A percentile compares a stretch with the other conserved stretches of the same genome.
These are phyloP conservation scores for Rhodotorula sp. DNA, from an alignment of 1,284 basidiomycete genomes.

Conservation along the genomic window DNA sequence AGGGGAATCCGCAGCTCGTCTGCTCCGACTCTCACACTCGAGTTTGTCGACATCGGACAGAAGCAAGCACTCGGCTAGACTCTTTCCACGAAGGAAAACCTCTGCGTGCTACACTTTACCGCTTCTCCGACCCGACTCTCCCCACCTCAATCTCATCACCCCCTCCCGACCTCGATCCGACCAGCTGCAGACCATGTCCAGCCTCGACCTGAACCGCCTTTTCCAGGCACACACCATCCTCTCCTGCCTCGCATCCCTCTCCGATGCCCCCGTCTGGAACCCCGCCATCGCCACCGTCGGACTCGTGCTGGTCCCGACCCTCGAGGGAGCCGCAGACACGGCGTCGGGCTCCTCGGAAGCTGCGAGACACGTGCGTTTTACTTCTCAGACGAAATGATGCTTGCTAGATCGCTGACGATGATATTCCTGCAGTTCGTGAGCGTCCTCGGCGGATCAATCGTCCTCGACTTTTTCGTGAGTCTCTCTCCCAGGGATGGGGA, in stretches of 20 bases:
- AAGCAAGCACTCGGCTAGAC: no score
- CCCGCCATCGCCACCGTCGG: constrained; percentile 35
- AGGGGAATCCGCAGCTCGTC: no score
- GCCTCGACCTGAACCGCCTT: constrained; percentile 10
- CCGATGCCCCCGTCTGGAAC: constrained; percentile 28
- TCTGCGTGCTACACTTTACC: no score
- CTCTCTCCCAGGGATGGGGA: background rate
- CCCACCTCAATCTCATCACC: constrained; percentile 14
- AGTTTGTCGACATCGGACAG: no score
- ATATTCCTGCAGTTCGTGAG: constrained; percentile 9
- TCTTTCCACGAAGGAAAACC: no score
- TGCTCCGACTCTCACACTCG: no score
- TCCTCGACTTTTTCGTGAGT: constrained; percentile 31
- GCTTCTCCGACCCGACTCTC: background rate
- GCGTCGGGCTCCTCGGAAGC: constrained; percentile 1
- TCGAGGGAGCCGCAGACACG: background rate
- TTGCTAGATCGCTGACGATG: background rate
- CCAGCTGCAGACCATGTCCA: background rate
- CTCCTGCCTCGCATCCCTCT: constrained; percentile 22
- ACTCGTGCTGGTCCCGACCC: constrained; percentile 15
- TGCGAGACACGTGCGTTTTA: constrained; percentile 11
- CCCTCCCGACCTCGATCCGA: constrained; percentile 2
- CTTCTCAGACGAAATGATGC: no score
- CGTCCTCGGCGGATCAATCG: constrained; percentile 15
- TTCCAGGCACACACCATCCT: constrained; percentile 25